Percentiles rank a stretch among this genome's conserved stretches.
These are phyloP conservation scores for Aegilops longissima DNA, from an alignment of 176 grass and related monocot genomes.

Conservation along the genomic window DNA sequence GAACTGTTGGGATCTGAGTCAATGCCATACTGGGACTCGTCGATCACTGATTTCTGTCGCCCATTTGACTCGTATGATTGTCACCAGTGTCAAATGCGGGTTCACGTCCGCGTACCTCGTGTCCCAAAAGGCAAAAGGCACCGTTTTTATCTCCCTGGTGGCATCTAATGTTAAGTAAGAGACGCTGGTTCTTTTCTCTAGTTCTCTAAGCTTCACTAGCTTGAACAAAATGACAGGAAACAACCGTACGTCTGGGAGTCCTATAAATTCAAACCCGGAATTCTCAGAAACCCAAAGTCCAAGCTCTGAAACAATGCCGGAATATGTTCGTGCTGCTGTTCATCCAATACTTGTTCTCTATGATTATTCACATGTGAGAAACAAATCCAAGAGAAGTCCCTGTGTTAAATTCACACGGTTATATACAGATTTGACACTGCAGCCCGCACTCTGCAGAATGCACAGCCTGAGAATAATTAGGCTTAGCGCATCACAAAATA, in stretches of 20 bases:
- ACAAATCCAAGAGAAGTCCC: background rate
- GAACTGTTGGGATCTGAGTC: background rate
- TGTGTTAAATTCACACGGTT: background rate
- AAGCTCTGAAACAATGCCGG: background rate
- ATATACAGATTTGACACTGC: background rate
- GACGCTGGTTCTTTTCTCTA: background rate
- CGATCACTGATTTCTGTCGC: background rate
- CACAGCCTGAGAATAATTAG: slow-evolving; percentile 1
- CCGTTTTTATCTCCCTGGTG: background rate
- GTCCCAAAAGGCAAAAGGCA: background rate
- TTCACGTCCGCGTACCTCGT: background rate
- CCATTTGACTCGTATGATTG: background rate
- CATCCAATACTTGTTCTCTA: background rate
- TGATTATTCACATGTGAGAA: background rate
- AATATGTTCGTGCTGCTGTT: slow-evolving; percentile 1
- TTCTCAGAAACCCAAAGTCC: background rate
- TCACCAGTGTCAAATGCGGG: background rate
- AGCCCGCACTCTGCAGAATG: background rate
- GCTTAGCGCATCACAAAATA: slow-evolving; percentile 11
- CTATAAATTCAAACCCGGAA: background rate
- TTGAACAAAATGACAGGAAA: background rate
- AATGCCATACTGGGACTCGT: background rate
- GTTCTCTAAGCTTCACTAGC: background rate
- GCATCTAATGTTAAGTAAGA: background rate
- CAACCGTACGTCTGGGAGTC: background rate